Percentiles rank a stretch among this genome's conserved stretches.
phyloP scores from a whole-genome alignment of 1,139 yeast genomes.

The Nakaseomyces delphensis region DNA sequence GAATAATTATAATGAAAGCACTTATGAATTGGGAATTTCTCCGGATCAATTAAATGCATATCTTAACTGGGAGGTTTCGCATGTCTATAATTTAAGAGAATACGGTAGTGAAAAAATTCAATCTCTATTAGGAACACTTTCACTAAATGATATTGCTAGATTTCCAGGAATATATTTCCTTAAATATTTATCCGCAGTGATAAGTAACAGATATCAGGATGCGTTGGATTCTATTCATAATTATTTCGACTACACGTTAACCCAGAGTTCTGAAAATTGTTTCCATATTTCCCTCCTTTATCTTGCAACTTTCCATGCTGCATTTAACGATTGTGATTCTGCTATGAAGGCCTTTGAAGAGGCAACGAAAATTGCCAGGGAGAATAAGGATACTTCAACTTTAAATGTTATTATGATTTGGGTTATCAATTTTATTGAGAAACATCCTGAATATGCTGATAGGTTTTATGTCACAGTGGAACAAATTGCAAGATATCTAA shows the following conservation, averaged over 20 bases:
- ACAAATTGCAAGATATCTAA: constrained; percentile 57
- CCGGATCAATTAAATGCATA: background rate
- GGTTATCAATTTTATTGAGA: constrained; percentile 63
- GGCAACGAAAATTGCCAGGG: constrained; percentile 82
- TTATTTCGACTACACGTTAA: constrained; percentile 80
- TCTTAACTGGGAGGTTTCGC: constrained; percentile 4
- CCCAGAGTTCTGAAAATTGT: constrained; percentile 30
- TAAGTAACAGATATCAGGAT: constrained; percentile 58
- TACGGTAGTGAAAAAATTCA: constrained; percentile 13
- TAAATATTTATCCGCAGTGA: constrained; percentile 53
- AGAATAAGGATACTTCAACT: constrained; percentile 67
- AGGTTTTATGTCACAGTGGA: constrained; percentile 38
- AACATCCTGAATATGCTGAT: constrained; percentile 52
- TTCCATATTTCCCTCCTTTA: constrained; percentile 72
- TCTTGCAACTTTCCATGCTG: constrained; percentile 68
- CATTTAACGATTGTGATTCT: constrained; percentile 63
- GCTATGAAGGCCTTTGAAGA: constrained; percentile 79
- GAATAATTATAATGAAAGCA: background rate
- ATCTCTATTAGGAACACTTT: constrained; percentile 41
- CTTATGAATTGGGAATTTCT: background rate
- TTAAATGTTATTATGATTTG: constrained; percentile 71
- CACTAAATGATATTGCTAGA: constrained; percentile 43
- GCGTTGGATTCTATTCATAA: constrained; percentile 68
- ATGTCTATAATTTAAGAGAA: background rate
- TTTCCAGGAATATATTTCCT: constrained; percentile 61